Base-by-base conservation (phyloP, 208 protist species). In the Wallacemonas sp. region DNA sequence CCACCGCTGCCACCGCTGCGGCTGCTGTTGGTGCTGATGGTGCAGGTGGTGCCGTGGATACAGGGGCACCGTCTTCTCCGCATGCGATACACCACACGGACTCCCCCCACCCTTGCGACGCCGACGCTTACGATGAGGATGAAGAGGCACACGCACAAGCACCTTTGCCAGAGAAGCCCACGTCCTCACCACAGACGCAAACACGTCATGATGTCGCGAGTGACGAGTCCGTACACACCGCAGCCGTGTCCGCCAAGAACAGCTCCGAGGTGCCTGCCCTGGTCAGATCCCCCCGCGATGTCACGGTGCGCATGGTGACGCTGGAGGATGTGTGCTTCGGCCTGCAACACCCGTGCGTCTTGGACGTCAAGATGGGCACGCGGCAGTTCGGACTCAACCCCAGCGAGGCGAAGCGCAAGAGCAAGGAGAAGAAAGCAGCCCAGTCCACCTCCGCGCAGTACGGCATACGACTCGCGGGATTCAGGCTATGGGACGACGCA, bases 281-380 rank as follows among this genome's bases (percentile, higher is more conserved):
- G 26, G 16, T 36, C 8, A 17, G 14, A 4, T 0, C 43, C 6
- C 29, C 61, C 5, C 21, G 36, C 16, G 30, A 8, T 41, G 47
- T 38, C 34, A 57, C 57, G 16, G 46, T 65, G 17, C 72, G 84
- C 30, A 89, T 95, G 84, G 90, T 93, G 48, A 79, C 82, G 33
- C 72, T 95, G 14, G 86, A 95, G 72, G 85, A 95, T 49, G 76
- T 93, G 21, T 93, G 90, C 79, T 81, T 83, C 62, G 75, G 78
- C 61, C 93, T 95, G 58, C 60, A 46, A 11, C 80, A 69, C 19
- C 87, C 86, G 0, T 95, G 90, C 52, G 80, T 95, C 36, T 70
- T 95, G 49, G 90, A 95, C 60, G 77, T 93, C 11, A 95, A 95
- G 73, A 95, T 95, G 85, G 90, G 90, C 24, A 76, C 68, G 24